Conservation (phyloP, 805 yeast species). For the Wickerhamiella dianesei region DNA sequence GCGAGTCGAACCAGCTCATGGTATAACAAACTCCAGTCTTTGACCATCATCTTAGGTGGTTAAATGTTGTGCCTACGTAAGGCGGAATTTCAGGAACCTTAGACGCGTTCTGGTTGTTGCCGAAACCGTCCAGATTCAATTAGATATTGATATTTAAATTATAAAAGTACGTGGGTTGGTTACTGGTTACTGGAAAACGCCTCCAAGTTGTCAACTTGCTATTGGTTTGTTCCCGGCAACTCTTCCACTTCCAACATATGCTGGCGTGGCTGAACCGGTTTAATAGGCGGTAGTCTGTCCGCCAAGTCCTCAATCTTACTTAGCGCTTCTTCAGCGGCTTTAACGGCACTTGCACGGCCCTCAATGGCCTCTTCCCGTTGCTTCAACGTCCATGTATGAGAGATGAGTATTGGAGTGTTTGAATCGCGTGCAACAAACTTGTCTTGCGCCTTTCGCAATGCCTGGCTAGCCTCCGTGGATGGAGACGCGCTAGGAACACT, state of each 20-base stretch:
- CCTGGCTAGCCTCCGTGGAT: constrained; percentile 1
- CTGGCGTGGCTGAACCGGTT: not conserved
- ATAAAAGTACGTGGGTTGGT: not conserved
- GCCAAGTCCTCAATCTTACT: not conserved
- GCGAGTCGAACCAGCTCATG: constrained; percentile 20
- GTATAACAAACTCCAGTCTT: constrained; percentile 19
- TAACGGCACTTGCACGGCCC: not conserved
- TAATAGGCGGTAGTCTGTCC: not conserved
- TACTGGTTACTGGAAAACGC: no score
- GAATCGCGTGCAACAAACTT: not conserved
- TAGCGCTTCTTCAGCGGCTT: not conserved
- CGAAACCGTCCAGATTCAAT: no score
- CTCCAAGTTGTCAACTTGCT: not conserved
- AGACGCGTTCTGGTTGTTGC: not conserved
- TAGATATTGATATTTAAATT: not conserved
- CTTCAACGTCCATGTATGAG: not conserved
- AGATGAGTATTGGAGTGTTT: not conserved
- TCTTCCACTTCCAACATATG: not conserved
- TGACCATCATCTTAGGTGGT: constrained; percentile 1
- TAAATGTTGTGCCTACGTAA: not conserved
- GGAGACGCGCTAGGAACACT: not conserved
- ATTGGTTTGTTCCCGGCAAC: not conserved
- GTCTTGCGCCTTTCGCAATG: not conserved
- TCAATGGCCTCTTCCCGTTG: not conserved
- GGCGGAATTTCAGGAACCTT: not conserved